Evolutionary conservation across 1,139 yeast species (phyloP), one percentile per base, ranked within the genome.

Genomic region (Debaryomyces nepalensis): DNA sequence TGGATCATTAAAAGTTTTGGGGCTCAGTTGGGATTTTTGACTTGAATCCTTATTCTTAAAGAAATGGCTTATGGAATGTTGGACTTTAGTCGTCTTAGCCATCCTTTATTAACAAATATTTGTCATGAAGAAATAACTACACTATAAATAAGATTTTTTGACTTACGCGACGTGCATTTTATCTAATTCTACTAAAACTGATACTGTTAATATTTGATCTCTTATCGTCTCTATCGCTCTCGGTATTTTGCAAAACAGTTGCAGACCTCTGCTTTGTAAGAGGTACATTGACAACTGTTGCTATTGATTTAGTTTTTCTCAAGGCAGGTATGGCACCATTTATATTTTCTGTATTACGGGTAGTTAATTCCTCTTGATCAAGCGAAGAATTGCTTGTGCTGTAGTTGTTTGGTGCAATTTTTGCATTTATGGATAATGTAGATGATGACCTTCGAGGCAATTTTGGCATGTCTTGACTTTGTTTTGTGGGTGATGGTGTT

Each of bases 171-270:
- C 11, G 18, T 27, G 18, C 12, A 18, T 21, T 11, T 45, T 49
- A 64, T 31, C 73, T 53, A 11, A 67, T 55, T 44, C 73, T 57
- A 48, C 67, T 68, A 44, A 68, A 68, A 44, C 64, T 64, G 10
- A 68, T 63, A 40, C 63, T 59, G 36, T 39, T 45, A 26, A 46
- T 27, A 32, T 34, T 44, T 11, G 50, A 40, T 21, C 41, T 32
- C 23, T 45, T 43, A 10, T 18, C 10, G 4, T 40, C 43, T 10
- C 24, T 22, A 20, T 33, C 41, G 22, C 12, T 26, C 9, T 40
- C 40, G 21, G 40, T 10, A 26, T 24, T 40, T 22, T 26, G 26
- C 12, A 44, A 32, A 29, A 39, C 30, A 27, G 47, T 23, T 14
- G 38, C 23, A 1, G 47, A 41, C 11, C n/a, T 32, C 22, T 26